Evolutionary conservation across 306 rosid species (phyloP), one percentile per base, ranked within the genome.

Genomic region (Potentilla sterilis): DNA sequence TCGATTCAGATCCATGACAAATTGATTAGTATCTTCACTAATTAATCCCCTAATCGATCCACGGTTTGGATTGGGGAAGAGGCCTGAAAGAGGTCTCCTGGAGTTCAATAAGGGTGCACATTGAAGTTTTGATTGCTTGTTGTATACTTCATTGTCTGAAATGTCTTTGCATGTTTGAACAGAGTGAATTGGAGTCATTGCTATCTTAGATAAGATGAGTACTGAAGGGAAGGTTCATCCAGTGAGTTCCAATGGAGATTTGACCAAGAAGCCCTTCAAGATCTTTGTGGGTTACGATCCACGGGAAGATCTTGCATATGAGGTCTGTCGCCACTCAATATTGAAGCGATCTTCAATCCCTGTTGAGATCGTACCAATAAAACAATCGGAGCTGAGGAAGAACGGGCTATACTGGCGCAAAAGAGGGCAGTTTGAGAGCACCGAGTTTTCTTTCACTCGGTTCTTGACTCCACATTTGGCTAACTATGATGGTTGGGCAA

Each of bases 281-380:
- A 74, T 74, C 69, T 74, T 74, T 34, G 77, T 74, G 77, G 77
- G 77, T 59, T 74, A 74, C 24, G 77, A 74, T 74, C 59, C 77
- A 3, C 77, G 77, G 32, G 77, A 74, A 44, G 77, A 74, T 61
- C 77, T 74, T 2, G 77, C 77, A 11, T 74, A 61, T 12, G 70
- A 74, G 51, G 77, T 74, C 44, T 74, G 77, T 32, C 10, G 77
- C 59, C 58, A 74, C 47, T 74, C 77, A 19, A 74, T 74, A 28
- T 61, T 32, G 70, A 74, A 74, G 40, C 70, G 37, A 4, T 59
- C 77, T 19, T 74, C 77, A 44, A 61, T 74, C 59, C 77, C 77
- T 11, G 77, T 74, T 6, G 70, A 74, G 37, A 61, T 74, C 11
- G n/a, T 37, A 6, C 77, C 77, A 1, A 74, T 74, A 46, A 74